A percentile compares a stretch with the other conserved stretches of the same genome.
These are phyloP conservation scores for Eucalyptus decipiens DNA, from an alignment of 345 rosid species.

Conservation along the genomic window DNA sequence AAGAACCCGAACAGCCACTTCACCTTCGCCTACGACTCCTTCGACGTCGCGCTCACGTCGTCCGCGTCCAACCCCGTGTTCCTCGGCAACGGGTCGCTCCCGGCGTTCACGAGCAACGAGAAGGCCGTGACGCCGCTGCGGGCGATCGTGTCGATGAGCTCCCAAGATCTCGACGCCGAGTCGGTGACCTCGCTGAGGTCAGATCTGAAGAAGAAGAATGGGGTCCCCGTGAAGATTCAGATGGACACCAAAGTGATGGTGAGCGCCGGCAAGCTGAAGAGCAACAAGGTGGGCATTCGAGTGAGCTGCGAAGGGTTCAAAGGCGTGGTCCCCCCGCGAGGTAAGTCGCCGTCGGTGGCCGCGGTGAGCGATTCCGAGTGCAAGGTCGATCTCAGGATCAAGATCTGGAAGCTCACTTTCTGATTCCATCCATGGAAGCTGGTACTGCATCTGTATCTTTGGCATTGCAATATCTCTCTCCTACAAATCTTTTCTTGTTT, in stretches of 20 bases:
- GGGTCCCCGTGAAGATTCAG: conserved; percentile 39
- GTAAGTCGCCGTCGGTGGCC: conserved; percentile 63
- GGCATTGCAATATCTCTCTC: background rate
- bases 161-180: conserved; percentile 71
- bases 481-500: background rate
- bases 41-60: conserved; percentile 25
- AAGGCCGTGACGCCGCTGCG: conserved; percentile 47
- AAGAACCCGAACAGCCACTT: conserved; percentile 69
- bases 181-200: conserved; percentile 42
- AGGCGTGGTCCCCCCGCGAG: conserved; percentile 52
- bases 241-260: conserved; percentile 60
- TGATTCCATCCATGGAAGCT: background rate
- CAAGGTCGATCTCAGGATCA: conserved; percentile 76
- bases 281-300: conserved; percentile 69
- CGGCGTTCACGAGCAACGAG: conserved; percentile 36
- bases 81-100: conserved; percentile 65
- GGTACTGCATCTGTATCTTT: background rate
- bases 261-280: conserved; percentile 46
- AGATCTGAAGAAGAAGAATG: conserved; percentile 57
- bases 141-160: conserved; percentile 26
- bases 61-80: conserved; percentile 18
- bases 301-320: conserved; percentile 63
- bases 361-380: conserved; percentile 36
- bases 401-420: conserved; percentile 89
- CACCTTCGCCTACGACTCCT: conserved; percentile 48